phyloP scores from a whole-genome alignment of 2,329 filamentous ascomycete genomes.

The Arthrobotrys pseudoclavata region DNA sequence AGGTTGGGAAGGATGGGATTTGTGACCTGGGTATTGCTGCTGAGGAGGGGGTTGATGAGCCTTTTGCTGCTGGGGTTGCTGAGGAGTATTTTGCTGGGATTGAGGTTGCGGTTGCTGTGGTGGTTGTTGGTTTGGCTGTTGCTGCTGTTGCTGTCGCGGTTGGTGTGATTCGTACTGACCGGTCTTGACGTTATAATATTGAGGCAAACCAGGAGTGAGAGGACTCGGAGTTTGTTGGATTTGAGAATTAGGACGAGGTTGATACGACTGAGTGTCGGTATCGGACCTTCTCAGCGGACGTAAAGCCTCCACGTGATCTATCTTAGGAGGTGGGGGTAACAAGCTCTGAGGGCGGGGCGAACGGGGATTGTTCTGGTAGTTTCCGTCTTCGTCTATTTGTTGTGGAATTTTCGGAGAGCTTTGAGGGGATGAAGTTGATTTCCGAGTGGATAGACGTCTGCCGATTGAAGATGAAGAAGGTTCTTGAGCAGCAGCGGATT shows the following conservation, averaged over 20 bases:
- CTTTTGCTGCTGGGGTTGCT: constrained; percentile 64
- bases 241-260: constrained; percentile 55
- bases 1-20: constrained; percentile 64
- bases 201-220: constrained; percentile 31
- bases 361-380: constrained; percentile 26
- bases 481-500: constrained; percentile 10
- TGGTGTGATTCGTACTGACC: constrained; percentile 60
- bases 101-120: constrained; percentile 64
- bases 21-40: constrained; percentile 67
- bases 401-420: constrained; percentile 50
- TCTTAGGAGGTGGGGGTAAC: constrained; percentile 41
- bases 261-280: constrained; percentile 55
- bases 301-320: constrained; percentile 58
- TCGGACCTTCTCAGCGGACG: constrained; percentile 53
- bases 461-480: constrained; percentile 40
- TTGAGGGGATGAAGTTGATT: constrained; percentile 42
- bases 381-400: constrained; percentile 41
- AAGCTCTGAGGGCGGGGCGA: constrained; percentile 56
- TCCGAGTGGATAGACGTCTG: constrained; percentile 49
- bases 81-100: constrained; percentile 64
- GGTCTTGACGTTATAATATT: constrained; percentile 62
- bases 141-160: constrained; percentile 42
- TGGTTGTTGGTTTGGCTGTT: constrained; percentile 60
- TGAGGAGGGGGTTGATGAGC: constrained; percentile 62
- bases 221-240: constrained; percentile 40